Evolutionary conservation across 2,329 filamentous ascomycete species (phyloP).

Genomic region (Penicillium verrucosum): DNA sequence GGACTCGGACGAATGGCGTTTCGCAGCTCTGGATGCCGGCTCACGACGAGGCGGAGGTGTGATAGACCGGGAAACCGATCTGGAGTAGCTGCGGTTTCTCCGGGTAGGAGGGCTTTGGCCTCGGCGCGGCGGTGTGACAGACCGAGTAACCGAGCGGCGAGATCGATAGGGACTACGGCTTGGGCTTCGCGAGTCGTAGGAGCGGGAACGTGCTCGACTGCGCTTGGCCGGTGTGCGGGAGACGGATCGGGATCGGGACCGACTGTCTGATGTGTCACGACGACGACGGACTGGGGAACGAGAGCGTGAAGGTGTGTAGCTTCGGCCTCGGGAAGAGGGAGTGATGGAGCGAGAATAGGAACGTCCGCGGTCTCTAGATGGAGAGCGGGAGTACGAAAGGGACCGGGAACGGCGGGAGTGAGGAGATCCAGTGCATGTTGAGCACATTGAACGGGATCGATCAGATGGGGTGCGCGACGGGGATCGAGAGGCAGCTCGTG

Average conservation of each 20-base stretch:
- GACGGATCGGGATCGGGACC: conserved; percentile 24
- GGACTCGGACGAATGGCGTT: conserved; percentile 25
- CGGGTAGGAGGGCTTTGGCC: conserved; percentile 18
- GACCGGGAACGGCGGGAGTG: conserved; percentile 47
- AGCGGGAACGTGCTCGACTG: conserved; percentile 23
- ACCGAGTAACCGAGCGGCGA: conserved; percentile 33
- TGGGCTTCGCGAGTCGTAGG: conserved; percentile 23
- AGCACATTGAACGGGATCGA: conserved; percentile 35
- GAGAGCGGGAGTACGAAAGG: conserved; percentile 36
- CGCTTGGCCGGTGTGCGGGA: conserved; percentile 33
- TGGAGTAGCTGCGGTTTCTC: conserved; percentile 30
- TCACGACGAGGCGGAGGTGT: conserved; percentile 21
- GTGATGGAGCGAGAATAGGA: conserved; percentile 34
- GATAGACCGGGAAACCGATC: conserved; percentile 32
- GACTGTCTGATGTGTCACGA: conserved; percentile 34
- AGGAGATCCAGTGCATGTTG: conserved; percentile 23
- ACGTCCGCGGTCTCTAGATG: conserved; percentile 31
- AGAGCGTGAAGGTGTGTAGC: conserved; percentile 38
- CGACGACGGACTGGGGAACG: conserved; percentile 34
- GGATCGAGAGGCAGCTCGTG: conserved; percentile 52
- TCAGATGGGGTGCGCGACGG: conserved; percentile 59
- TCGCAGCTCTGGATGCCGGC: conserved; percentile 12
- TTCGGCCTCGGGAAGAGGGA: conserved; percentile 32
- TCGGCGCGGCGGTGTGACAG: conserved; percentile 25
- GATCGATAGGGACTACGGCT: conserved; percentile 20